Base-by-base conservation (phyloP, 202 grass and related monocot species). In the Panicum hallii region DNA sequence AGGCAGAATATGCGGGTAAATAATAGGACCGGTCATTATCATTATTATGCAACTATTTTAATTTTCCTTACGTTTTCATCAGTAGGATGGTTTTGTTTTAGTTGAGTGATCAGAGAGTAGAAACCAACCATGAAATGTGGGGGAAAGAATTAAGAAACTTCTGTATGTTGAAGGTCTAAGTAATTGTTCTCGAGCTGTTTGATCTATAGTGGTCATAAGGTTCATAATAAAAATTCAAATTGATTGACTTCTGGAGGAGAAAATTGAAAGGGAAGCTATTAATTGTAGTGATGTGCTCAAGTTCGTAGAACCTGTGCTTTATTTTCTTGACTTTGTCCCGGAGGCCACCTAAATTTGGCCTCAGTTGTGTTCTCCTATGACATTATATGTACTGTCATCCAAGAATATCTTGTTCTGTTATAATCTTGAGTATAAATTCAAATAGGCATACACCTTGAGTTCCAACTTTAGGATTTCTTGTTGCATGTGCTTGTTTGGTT, bases 1-100 rank as follows among this genome's bases (percentile, higher is more conserved):
- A 81, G 11, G 80, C 88, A 87, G 73, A 91, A 90, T 76, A 92
- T 98, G 96, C 89, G 84, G 91, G 96, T 90, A 90, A 77, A 28
- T 4, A 72, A 81, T 84, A 64, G 23, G 43, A 83, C 67, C 47
- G 26, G 63, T 71, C 38, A 69, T 65, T 23, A 43, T 63, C 42
- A 43, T 77, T 74, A 46, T 81, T 78, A 61, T 87, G 34, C 49
- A 19, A 55, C 3, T 32, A 28, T 52, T 73, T 74, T 78, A 9
- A 74, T 76, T 68, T 66, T 19, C 43, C 20, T 23, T 58, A 17
- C 12, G 34, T 38, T 81, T 77, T 64, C 26, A 26, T 70, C 28
- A 11, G 54, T 65, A 70, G 13, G 38, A 32, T 84, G 67, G 36
- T 63, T 80, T 84, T 16, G n/a, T 38, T 61, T 44, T 41, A 81